Conservation (phyloP, 2,329 filamentous ascomycete genomes). For the Dactylellina sp. region DNA sequence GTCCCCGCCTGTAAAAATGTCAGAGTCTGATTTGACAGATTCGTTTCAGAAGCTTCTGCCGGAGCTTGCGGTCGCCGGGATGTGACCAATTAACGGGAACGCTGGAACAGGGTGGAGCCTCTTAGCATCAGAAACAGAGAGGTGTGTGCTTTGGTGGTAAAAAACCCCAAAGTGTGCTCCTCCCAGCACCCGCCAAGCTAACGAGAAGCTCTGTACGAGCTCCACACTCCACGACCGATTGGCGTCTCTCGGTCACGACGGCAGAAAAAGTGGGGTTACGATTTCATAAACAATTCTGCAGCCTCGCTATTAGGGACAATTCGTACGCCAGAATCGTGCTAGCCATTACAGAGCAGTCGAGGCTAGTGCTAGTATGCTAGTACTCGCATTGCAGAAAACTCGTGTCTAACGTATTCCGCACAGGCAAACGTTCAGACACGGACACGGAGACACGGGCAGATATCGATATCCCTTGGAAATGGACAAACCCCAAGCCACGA, state of each 20-base stretch:
- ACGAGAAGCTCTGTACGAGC: constrained; percentile 17
- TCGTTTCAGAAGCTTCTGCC: constrained; percentile 29
- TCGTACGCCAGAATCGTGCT: background rate
- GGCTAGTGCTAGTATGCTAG: too few species aligned
- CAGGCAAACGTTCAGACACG: constrained; percentile 22
- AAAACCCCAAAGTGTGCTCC: background rate
- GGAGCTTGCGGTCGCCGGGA: background rate
- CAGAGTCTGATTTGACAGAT: constrained; percentile 48
- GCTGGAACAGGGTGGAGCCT: background rate
- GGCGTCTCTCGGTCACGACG: constrained; percentile 25
- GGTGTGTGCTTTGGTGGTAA: too few species aligned
- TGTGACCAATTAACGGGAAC: constrained; percentile 11
- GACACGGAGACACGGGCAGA: constrained; percentile 33
- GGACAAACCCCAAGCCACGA: constrained; percentile 9
- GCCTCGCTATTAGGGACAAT: constrained; percentile 1
- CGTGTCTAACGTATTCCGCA: too few species aligned
- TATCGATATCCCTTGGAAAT: constrained; percentile 25
- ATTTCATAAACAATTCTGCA: constrained; percentile 1
- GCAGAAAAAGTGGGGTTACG: constrained; percentile 31
- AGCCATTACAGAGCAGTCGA: background rate
- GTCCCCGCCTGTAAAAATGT: constrained; percentile 37
- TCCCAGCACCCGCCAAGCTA: constrained; percentile 15
- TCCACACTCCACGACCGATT: constrained; percentile 34
- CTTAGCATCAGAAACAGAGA: background rate
- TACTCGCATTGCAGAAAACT: too few species aligned